phyloP scores from a whole-genome alignment of 805 yeast species.

The Metschnikowia bowlesiae region DNA sequence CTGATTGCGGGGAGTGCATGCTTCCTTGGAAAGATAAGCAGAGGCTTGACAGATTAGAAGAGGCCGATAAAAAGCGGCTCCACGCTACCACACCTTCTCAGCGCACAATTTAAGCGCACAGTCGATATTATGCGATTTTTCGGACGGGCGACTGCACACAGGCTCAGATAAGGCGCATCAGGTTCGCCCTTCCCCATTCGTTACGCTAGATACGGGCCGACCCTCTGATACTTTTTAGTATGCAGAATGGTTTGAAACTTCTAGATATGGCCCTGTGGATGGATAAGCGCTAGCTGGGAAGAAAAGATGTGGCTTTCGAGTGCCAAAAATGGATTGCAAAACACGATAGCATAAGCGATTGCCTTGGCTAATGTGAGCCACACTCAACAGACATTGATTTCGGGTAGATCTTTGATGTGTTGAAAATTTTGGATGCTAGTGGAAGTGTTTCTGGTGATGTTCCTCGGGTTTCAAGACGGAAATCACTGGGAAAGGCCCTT shows the following conservation, averaged over 20 bases:
- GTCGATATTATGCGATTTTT: background rate
- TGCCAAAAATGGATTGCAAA: background rate
- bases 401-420: too few species aligned
- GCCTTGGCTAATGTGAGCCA: background rate
- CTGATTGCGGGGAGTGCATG: background rate
- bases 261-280: too few species aligned
- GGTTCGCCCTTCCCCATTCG: conserved; percentile 3
- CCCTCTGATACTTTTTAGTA: background rate
- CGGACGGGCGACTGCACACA: background rate
- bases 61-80: background rate
- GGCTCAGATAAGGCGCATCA: background rate
- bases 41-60: background rate
- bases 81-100: background rate
- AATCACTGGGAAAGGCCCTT: too few species aligned
- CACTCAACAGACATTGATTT: too few species aligned
- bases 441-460: too few species aligned
- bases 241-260: background rate
- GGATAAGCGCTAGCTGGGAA: too few species aligned
- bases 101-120: background rate
- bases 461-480: too few species aligned
- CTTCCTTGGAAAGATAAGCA: background rate
- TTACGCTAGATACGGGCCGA: background rate
- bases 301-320: background rate
- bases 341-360: background rate
- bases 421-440: too few species aligned